These are phyloP conservation scores for Ensete glaucum DNA, from an alignment of 176 grass and related monocot genomes.

Conservation along the genomic window DNA sequence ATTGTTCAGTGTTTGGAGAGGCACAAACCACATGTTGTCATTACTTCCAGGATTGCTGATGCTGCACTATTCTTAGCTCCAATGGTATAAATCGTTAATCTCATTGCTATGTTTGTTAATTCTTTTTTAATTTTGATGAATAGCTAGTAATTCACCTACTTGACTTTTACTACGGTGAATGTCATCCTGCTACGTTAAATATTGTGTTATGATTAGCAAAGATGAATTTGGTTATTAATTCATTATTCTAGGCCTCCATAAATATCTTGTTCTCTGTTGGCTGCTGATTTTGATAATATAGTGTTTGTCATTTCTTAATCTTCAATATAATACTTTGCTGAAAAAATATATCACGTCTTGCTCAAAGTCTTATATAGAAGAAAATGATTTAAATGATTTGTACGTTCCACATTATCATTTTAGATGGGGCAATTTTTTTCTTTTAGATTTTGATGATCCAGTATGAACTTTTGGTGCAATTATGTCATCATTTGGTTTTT, in stretches of 20 bases:
- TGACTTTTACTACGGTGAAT: not conserved
- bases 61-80: slow-evolving; percentile 90
- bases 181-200: not conserved
- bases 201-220: not conserved
- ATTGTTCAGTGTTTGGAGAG: slow-evolving; percentile 80
- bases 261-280: not conserved
- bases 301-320: not conserved
- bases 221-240: not conserved
- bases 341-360: not conserved
- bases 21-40: slow-evolving; percentile 69
- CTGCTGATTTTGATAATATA: not conserved
- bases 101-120: not conserved
- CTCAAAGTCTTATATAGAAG: not conserved
- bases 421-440: not conserved
- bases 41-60: slow-evolving; percentile 96
- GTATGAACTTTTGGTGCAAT: not conserved
- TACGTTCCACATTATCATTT: not conserved
- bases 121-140: not conserved
- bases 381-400: not conserved
- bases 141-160: not conserved
- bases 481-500: not conserved
- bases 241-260: not conserved
- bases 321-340: too few species aligned
- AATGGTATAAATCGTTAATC: slow-evolving; percentile 44
- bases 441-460: not conserved